Evolutionary conservation across 75 land plant genomes (phyloP).

Genomic region (Picea sitchensis): DNA sequence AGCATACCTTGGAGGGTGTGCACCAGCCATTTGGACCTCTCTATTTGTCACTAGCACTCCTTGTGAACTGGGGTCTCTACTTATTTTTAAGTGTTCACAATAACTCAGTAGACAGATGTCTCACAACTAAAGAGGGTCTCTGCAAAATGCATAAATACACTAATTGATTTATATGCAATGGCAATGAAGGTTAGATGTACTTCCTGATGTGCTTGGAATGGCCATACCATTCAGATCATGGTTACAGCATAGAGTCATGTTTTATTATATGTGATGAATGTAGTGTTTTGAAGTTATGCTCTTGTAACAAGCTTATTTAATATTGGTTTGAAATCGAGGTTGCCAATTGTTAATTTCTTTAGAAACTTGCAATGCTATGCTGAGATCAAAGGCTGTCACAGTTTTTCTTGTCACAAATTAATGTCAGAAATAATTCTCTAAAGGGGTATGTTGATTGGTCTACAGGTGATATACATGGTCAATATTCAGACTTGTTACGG

Average conservation of each 20-base stretch:
- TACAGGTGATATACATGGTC: slow-evolving; percentile 67
- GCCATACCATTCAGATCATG: not conserved
- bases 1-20: no score
- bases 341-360: no score
- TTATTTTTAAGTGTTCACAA: no score
- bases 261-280: no score
- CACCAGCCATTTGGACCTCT: no score
- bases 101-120: no score
- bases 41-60: no score
- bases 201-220: not conserved
- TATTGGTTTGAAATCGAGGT: not conserved
- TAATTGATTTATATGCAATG: no score
- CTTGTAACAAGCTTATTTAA: not conserved
- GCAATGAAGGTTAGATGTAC: not conserved
- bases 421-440: not conserved
- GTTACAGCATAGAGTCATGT: not conserved
- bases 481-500: slow-evolving; percentile 50
- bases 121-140: no score
- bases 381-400: not conserved
- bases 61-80: no score
- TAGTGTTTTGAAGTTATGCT: not conserved
- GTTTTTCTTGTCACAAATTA: not conserved
- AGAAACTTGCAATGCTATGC: no score
- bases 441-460: not conserved
- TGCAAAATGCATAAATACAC: no score